phyloP scores from a whole-genome alignment of 352 stramenopile species.

The Pythium dissimile region DNA sequence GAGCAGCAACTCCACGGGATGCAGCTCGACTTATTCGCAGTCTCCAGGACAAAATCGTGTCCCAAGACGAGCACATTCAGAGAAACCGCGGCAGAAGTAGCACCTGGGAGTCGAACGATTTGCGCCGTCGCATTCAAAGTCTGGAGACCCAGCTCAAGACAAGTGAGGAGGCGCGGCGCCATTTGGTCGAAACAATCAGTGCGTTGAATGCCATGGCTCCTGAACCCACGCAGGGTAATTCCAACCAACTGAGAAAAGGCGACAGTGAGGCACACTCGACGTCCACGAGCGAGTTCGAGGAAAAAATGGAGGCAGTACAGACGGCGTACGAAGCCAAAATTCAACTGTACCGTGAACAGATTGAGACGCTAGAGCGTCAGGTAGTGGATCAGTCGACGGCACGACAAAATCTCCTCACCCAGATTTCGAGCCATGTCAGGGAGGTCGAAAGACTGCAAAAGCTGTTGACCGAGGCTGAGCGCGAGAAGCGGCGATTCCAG shows the following conservation, averaged over 20 bases:
- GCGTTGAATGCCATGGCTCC: slow-evolving; percentile 28
- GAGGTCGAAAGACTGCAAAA: slow-evolving; percentile 42
- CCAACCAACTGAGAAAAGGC: no score
- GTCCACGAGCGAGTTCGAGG: slow-evolving; percentile 8
- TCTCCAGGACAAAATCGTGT: slow-evolving; percentile 17
- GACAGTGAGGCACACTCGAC: no score
- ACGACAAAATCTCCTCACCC: slow-evolving; percentile 18
- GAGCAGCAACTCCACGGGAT: neutral
- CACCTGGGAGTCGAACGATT: slow-evolving; percentile 2
- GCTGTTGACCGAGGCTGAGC: slow-evolving; percentile 20
- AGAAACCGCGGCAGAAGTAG: neutral
- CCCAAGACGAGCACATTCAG: slow-evolving; percentile 26
- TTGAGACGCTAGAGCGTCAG: slow-evolving; percentile 29
- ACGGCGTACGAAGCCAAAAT: slow-evolving; percentile 4
- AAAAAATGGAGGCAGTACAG: slow-evolving; percentile 2
- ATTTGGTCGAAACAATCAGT: slow-evolving; percentile 55
- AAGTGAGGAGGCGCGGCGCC: slow-evolving; percentile 62
- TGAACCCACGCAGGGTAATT: no score
- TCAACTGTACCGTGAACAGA: slow-evolving; percentile 9
- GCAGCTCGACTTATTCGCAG: slow-evolving; percentile 7
- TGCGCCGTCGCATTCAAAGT: slow-evolving; percentile 22
- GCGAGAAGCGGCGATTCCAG: slow-evolving; percentile 29
- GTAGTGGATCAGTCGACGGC: slow-evolving; percentile 18
- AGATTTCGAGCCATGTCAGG: slow-evolving; percentile 20
- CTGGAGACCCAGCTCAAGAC: slow-evolving; percentile 55